These are phyloP conservation scores for Nakaseomyces kungkrabaensis DNA, from an alignment of 1,139 yeast genomes.

Conservation along the genomic window DNA sequence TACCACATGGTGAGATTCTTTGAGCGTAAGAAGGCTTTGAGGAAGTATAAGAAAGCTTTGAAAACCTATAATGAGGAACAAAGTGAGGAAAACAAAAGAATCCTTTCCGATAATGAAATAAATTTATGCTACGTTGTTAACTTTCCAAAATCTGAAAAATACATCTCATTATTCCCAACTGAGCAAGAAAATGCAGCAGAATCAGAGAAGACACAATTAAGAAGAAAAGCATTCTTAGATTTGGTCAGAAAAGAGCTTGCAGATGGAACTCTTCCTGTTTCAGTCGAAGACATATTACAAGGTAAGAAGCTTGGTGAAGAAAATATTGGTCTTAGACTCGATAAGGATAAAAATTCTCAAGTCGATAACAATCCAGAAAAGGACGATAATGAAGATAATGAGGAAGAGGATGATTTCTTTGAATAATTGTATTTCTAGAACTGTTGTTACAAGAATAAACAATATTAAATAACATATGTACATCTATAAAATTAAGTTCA, in stretches of 20 bases:
- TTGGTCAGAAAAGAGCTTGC: conserved; percentile 42
- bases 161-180: conserved; percentile 64
- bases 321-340: conserved; percentile 18
- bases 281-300: conserved; percentile 45
- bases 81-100: conserved; percentile 32
- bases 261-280: conserved; percentile 44
- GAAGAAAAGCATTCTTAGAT: conserved; percentile 42
- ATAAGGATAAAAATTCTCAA: conserved; percentile 8
- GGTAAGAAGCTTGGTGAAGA: conserved; percentile 35
- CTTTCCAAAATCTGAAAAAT: conserved; percentile 74
- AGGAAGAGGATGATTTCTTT: conserved; percentile 41
- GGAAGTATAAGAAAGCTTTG: conserved; percentile 58
- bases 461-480: background rate
- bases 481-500: background rate
- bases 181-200: conserved; percentile 13
- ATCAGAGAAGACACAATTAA: conserved; percentile 36
- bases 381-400: conserved; percentile 11
- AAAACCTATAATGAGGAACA: conserved; percentile 32
- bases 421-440: conserved; percentile 25
- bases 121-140: conserved; percentile 70
- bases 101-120: conserved; percentile 48
- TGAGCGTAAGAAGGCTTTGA: conserved; percentile 77
- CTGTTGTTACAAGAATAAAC: background rate
- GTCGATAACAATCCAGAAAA: conserved; percentile 6
- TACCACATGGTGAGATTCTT: conserved; percentile 93